Evolutionary conservation across 768 basidiomycete genomes (phyloP), one percentile per base, ranked within the genome.

Genomic region (Leccinum sublutescens): DNA sequence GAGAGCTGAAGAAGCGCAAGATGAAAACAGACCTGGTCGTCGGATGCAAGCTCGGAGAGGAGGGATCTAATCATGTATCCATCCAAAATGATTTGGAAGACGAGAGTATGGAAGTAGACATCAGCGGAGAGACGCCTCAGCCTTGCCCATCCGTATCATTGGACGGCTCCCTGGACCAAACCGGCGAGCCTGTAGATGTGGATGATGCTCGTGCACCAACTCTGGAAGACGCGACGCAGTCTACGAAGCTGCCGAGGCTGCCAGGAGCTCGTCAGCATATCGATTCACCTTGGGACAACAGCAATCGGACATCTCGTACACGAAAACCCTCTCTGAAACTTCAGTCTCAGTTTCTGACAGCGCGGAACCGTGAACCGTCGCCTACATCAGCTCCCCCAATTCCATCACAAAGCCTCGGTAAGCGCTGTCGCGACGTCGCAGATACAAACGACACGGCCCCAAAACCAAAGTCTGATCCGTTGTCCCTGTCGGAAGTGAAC

Each of bases 51-150:
- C 65, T 62, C 40, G 73, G 59, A 66, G 71, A 62, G 50, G 66
- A 62, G 50, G 72, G 63, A 34, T 64, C 73, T 19, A 59, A 71
- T 53, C 82, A 78, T 1, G 82, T 86, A 27, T 84, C 80, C 60
- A 77, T 86, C 38, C 79, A 84, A 14, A 74, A 77, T 29, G 86
- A 88, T 62, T 67, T 80, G 3, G 83, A 80, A 29, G 86, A 88
- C 58, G 85, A 87, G 67, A 85, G 79, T 56, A 77, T 74, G 50
- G 82, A 85, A 43, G 84, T 87, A 11, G 85, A 88, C 61, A 78
- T 87, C 33, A 78, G 75, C 5, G 60, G 74, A 25, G 77, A 75
- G 36, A 77, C 56, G 10, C 55, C 64, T 40, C 68, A 47, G 17
- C 72, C 49, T 66, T 72, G 62, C 65, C 56, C 51, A 12, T 62